A percentile compares a stretch with the other conserved stretches of the same genome.
phyloP scores from a whole-genome alignment of 257 asterid species.

The Apocynum venetum region DNA sequence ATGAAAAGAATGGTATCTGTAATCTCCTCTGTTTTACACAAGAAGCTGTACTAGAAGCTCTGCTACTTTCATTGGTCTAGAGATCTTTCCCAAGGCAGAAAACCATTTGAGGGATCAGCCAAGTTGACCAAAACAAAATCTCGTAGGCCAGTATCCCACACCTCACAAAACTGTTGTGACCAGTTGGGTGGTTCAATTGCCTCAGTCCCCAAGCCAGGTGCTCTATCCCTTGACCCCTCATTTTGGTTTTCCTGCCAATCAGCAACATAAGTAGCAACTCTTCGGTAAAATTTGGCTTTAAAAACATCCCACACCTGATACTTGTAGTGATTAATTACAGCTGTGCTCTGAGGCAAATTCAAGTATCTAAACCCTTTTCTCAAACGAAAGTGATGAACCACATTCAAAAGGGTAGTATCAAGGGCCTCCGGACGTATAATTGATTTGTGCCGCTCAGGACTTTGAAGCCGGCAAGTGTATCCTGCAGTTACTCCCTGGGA shows the following conservation, averaged over 20 bases:
- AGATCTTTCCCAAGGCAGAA: slow-evolving; percentile 78
- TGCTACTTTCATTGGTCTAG: slow-evolving; percentile 16
- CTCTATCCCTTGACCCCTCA: slow-evolving; percentile 93
- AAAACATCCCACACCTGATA: slow-evolving; percentile 95
- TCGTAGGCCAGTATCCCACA: slow-evolving; percentile 84
- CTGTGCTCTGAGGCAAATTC: slow-evolving; percentile 57
- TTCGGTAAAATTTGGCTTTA: slow-evolving; percentile 70
- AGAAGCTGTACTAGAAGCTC: slow-evolving; percentile 1
- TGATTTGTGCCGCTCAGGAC: slow-evolving; percentile 97
- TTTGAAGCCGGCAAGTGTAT: slow-evolving; percentile 83
- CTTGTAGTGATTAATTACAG: slow-evolving; percentile 70
- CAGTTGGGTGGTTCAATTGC: slow-evolving; percentile 92
- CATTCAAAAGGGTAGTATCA: slow-evolving; percentile 62
- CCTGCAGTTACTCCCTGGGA: slow-evolving; percentile 75
- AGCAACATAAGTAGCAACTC: slow-evolving; percentile 91
- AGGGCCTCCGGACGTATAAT: slow-evolving; percentile 72
- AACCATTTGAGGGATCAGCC: slow-evolving; percentile 57
- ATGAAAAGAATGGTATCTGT: slow-evolving; percentile 6
- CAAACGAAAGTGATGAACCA: slow-evolving; percentile 82
- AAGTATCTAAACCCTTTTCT: slow-evolving; percentile 56
- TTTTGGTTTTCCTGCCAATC: slow-evolving; percentile 91
- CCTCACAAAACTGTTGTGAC: slow-evolving; percentile 78
- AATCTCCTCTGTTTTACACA: neutral
- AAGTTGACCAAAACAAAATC: slow-evolving; percentile 73
- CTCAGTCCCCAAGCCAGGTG: slow-evolving; percentile 96